Evolutionary conservation across 441 rosid genomes (phyloP), one percentile per base, ranked within the genome.

Genomic region (Populus hybrid): DNA sequence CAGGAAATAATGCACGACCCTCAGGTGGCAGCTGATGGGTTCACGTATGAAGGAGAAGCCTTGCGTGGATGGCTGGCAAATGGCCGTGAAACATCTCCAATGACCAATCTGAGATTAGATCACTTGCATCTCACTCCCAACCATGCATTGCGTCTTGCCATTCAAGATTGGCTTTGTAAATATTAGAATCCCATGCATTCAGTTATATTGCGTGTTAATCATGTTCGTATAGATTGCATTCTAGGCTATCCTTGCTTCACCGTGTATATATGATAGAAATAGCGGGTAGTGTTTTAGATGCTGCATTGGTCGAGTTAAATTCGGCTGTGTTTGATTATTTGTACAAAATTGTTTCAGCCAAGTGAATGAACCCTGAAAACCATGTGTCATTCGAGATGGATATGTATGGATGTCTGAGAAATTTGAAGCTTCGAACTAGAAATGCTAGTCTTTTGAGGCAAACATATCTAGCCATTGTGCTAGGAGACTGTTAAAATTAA

Each of bases 1-100:
- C 89, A 92, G 97, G 97, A 92, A 86, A 88, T 92, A 82, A 92
- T 92, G 94, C 91, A 89, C 23, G 97, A 92, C 68, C 97, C 97
- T 32, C 94, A 85, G 77, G 86, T 90, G 38, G 94, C 97, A 1
- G 93, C 93, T 1, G 97, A 92, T 79, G 97, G 97, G 40, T 92
- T 89, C 85, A 89, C 97, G 0, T 90, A 92, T n/a, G 94, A 90
- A 80, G 90, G 86, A 23, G 91, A 86, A 73, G 91, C 93, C 18
- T 11, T 91, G 74, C 83, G 84, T 10, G 87, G 79, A 24, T 93
- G 97, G 97, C 81, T 90, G 80, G 84, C 81, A 59, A 90, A 82
- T 36, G 87, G 89, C 65, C 89, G 80, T 14, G 90, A 89, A 73
- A 91, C 94, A 10, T 90, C 95, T 23, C 93, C 93, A 5, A 93